Conservation (phyloP, 257 asterid species). For the Nicotiana tomentosiformis region DNA sequence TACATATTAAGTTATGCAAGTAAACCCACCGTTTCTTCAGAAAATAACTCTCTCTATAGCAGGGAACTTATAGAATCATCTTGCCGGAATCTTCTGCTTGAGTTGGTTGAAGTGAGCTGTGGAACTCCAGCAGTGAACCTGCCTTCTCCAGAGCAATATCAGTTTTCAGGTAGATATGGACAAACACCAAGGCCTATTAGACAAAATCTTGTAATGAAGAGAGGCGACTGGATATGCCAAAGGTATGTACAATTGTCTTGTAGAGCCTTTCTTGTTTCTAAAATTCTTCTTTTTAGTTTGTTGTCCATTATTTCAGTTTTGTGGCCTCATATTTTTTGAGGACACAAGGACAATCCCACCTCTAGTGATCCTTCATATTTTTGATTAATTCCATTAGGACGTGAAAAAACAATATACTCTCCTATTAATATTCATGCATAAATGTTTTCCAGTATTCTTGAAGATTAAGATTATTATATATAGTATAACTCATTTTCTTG, state of each 20-base stretch:
- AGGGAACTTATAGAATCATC: constrained; percentile 78
- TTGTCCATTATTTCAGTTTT: neutral
- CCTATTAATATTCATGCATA: neutral
- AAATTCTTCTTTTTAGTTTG: neutral
- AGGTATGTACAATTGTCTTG: constrained; percentile 46
- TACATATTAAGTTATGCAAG: constrained; percentile 82
- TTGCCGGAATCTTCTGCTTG: constrained; percentile 57
- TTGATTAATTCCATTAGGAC: neutral
- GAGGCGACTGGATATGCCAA: constrained; percentile 93
- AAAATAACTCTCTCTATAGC: constrained; percentile 50
- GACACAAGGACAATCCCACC: neutral
- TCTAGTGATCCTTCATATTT: neutral
- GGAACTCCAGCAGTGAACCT: constrained; percentile 29
- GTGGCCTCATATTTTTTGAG: neutral
- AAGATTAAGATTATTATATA: neutral
- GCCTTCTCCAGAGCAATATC: constrained; percentile 37
- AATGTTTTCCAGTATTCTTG: neutral
- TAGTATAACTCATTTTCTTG: neutral
- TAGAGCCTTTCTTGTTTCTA: constrained; percentile 1
- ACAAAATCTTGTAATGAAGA: constrained; percentile 75
- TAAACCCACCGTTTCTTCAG: constrained; percentile 54
- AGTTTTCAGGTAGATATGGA: constrained; percentile 28
- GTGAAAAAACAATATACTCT: neutral
- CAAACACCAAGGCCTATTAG: constrained; percentile 42
- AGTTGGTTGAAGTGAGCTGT: constrained; percentile 44